Base-by-base conservation (phyloP, 1,284 basidiomycete genomes). In the Trametes hirsuta region DNA sequence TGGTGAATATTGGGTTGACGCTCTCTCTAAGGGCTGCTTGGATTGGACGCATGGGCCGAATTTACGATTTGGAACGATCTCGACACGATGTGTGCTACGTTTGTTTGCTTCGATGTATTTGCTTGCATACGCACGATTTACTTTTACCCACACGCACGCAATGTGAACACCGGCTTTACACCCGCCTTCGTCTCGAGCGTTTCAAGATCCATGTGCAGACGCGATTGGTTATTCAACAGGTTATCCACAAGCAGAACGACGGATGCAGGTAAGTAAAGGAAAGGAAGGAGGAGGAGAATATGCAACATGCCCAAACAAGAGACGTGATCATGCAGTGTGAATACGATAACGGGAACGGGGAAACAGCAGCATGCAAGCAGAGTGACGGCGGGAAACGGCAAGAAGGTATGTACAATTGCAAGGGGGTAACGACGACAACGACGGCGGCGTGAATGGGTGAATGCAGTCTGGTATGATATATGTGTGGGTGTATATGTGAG, bases 321-420 rank as follows among this genome's bases (percentile, higher is more conserved):
- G 22, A 47, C 14, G 30, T 30, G 39, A 25, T 21, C 47, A 30
- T 51, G 24, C 39, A 25, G 24, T 40, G 34, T 25, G 37, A 42
- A 51, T 41, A 41, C 39, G 25, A 51, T 30, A 42, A 40, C 46
- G 30, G 35, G 34, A 18, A 22, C 24, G 22, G 25, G 1, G 22
- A 11, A 46, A 8, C 22, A 30, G 8, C 30, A 30, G 30, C 30
- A 30, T 25, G 39, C 39, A 46, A 46, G 22, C 18, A 24, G 44
- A 22, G 18, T 18, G 18, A 30, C 30, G 30, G 8, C 30, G 30
- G 5, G 8, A 10, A 22, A 21, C 2, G 18, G 14, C 10, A 22
- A 21, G 49, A 62, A 58, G 52, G 61, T 50, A 59, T 61, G 25
- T 59, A 61, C 59, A 61, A 59, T 56, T 57, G 59, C 52, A 46